Base-by-base conservation (phyloP, 108 stramenopile species). In the Cyclotella cryptica region DNA sequence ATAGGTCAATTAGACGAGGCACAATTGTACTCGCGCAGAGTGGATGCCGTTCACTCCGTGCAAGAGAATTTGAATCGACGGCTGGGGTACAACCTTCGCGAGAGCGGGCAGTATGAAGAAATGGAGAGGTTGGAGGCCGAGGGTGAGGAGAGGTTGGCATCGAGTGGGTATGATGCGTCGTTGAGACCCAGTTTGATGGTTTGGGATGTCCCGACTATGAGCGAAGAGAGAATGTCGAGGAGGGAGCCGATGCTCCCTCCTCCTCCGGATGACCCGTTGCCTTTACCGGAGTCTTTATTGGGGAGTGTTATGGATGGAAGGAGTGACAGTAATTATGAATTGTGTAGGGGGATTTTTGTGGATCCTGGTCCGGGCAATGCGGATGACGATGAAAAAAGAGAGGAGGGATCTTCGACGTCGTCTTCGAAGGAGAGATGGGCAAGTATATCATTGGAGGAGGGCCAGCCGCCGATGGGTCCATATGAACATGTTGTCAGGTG, bases 401-500 rank as follows among this genome's bases (percentile, higher is more conserved):
- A 71, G 21, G 15, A 30, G 42, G 70, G 65, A 49, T 69, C 62
- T 45, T 24, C 57, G 19, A 43, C 13, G 0, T 46, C 42, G 26
- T 28, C 22, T 18, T 66, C 29, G 4, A 71, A 35, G 26, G 26
- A 40, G 24, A 26, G 43, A 0, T 72, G 54, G 64, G 35, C 49
- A 1, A 69, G 30, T 55, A 44, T 49, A 11, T 17, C 61, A 41
- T 8, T 66, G 12, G 78, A 79, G 45, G 66, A 68, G 15, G 35
- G 35, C 44, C 14, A 14, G 4, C 21, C 60, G 5, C 61, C 67
- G 24, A 49, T 58, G 42, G 68, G 73, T 44, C 55, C 65, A 17
- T 69, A 74, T 63, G 73, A 74, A 41, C 29, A 46, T n/a, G 42
- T 60, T 40, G 72, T 80, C 41, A 61, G 69, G 18, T 81, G 80